Evolutionary conservation across 768 basidiomycete genomes (phyloP).

Genomic region (Tylopilus balloui): DNA sequence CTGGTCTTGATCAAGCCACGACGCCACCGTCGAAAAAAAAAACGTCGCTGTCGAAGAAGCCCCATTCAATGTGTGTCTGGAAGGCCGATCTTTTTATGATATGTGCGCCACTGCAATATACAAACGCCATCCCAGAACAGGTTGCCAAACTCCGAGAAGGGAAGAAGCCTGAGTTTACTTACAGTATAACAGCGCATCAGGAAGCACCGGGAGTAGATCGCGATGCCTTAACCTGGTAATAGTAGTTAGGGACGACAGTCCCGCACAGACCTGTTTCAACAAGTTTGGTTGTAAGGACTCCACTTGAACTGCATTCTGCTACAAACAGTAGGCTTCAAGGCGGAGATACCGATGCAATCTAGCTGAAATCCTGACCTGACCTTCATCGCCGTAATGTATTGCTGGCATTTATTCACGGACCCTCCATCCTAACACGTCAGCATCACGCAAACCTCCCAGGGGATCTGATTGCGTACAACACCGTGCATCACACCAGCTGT

Average conservation of each 20-base stretch:
- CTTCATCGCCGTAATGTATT: slow-evolving; percentile 27
- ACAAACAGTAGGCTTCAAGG: slow-evolving; percentile 10
- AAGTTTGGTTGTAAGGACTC: neutral
- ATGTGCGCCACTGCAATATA: slow-evolving; percentile 18
- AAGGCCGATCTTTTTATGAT: slow-evolving; percentile 17
- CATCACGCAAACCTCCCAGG: slow-evolving; percentile 18
- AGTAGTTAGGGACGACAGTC: slow-evolving; percentile 4
- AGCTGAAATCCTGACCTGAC: neutral
- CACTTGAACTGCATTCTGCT: slow-evolving; percentile 2
- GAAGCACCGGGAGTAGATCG: slow-evolving; percentile 22
- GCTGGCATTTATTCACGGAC: slow-evolving; percentile 26
- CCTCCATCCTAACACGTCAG: slow-evolving; percentile 29
- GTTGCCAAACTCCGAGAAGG: slow-evolving; percentile 16
- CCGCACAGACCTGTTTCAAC: slow-evolving; percentile 4
- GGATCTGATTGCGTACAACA: slow-evolving; percentile 28
- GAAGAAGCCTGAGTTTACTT: slow-evolving; percentile 3
- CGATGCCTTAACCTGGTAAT: slow-evolving; percentile 13
- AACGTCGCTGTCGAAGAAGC: slow-evolving; percentile 6
- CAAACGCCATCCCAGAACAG: slow-evolving; percentile 10
- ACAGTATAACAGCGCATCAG: slow-evolving; percentile 17
- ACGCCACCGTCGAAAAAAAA: slow-evolving; percentile 27
- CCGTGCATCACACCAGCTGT: slow-evolving; percentile 13
- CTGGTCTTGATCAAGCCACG: slow-evolving; percentile 13
- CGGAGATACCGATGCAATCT: slow-evolving; percentile 20
- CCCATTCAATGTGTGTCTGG: slow-evolving; percentile 10